Percentiles rank a stretch among this genome's conserved stretches.
Conservation (phyloP, 2,329 filamentous ascomycete species). For the Neurospora sp. region DNA sequence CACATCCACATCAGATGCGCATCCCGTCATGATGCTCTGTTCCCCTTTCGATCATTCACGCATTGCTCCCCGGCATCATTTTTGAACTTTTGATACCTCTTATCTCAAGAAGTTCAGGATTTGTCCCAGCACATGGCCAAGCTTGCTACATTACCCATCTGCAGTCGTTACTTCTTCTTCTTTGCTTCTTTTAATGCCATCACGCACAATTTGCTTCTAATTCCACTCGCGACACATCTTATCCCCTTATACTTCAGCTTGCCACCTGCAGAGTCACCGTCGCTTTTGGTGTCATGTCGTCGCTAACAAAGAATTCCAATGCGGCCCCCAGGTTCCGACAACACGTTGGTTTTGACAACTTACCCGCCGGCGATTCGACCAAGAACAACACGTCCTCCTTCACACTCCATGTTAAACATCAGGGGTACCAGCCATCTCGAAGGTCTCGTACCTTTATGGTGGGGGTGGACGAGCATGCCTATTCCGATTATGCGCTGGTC, state of each 20-base stretch:
- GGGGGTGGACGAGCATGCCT: conserved; percentile 82
- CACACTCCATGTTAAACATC: conserved; percentile 77
- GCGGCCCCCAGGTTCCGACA: conserved; percentile 41
- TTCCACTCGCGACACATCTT: not conserved
- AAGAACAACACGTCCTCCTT: conserved; percentile 57
- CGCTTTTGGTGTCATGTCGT: conserved; percentile 25
- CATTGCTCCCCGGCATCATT: not conserved
- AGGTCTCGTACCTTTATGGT: conserved; percentile 83
- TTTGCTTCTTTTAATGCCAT: conserved; percentile 5
- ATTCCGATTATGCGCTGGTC: conserved; percentile 84
- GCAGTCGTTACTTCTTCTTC: conserved; percentile 9
- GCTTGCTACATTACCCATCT: conserved; percentile 1
- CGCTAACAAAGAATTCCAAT: conserved; percentile 31
- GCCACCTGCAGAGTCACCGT: not conserved
- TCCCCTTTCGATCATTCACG: not conserved
- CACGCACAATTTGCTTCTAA: not conserved
- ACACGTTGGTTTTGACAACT: conserved; percentile 53
- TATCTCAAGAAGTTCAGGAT: not conserved
- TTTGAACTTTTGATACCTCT: not conserved
- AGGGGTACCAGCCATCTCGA: conserved; percentile 71
- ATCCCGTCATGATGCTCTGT: not conserved
- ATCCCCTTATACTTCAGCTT: not conserved
- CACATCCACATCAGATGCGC: not conserved
- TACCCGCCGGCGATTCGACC: conserved; percentile 47
- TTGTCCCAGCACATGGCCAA: not conserved